These are phyloP conservation scores for Lactarius evosmus DNA, from an alignment of 768 basidiomycete genomes.

Conservation along the genomic window DNA sequence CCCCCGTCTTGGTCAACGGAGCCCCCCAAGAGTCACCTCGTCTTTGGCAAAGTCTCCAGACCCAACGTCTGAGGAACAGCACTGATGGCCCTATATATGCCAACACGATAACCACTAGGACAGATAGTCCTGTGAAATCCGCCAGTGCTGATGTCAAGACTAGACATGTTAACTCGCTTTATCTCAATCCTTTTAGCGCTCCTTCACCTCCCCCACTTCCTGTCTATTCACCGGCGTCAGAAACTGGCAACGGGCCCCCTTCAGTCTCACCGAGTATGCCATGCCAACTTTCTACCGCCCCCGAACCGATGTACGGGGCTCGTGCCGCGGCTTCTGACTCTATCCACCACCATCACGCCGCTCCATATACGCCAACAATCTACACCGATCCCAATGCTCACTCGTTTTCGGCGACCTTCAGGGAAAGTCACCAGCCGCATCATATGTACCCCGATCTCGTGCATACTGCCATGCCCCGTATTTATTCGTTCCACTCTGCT, in stretches of 20 bases:
- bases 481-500: slow-evolving; percentile 6
- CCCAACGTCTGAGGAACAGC: not conserved
- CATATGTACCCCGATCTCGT: not conserved
- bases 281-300: not conserved
- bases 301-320: not conserved
- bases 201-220: not conserved
- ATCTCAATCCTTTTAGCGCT: slow-evolving; percentile 4
- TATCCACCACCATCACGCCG: not conserved
- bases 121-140: not conserved
- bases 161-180: not conserved
- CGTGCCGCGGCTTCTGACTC: not conserved
- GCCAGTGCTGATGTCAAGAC: not conserved
- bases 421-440: not conserved
- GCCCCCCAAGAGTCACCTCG: not conserved
- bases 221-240: slow-evolving; percentile 6
- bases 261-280: not conserved
- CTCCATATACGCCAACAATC: not conserved
- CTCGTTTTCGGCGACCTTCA: not conserved
- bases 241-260: not conserved
- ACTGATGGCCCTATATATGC: not conserved
- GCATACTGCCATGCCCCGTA: not conserved
- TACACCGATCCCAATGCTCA: not conserved
- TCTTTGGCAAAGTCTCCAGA: not conserved
- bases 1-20: not conserved
- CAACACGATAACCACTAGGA: not conserved